phyloP scores from a whole-genome alignment of 1,284 basidiomycete species.

The Naganishia albida region DNA sequence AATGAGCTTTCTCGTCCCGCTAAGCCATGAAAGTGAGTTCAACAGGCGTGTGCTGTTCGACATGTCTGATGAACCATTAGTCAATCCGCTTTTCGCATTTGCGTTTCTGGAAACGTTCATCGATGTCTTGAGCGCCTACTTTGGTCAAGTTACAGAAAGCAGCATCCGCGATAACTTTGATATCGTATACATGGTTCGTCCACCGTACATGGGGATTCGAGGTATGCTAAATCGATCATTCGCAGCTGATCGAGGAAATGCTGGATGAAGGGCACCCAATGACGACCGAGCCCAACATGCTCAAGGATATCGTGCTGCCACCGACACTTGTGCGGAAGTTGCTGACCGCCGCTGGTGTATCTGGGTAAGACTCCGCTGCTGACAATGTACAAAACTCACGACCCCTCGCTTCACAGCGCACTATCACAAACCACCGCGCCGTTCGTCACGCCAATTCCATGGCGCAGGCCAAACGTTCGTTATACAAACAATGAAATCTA shows the following conservation, averaged over 20 bases:
- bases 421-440: constrained; percentile 61
- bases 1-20: constrained; percentile 73
- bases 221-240: constrained; percentile 5
- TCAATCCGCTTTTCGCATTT: constrained; percentile 86
- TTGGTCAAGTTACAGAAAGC: constrained; percentile 70
- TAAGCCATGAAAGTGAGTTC: constrained; percentile 60
- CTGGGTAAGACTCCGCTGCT: constrained; percentile 52
- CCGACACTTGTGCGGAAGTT: constrained; percentile 81
- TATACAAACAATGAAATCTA: constrained; percentile 92
- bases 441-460: constrained; percentile 90
- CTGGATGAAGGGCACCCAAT: constrained; percentile 90
- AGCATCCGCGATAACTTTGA: constrained; percentile 92
- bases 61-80: constrained; percentile 53
- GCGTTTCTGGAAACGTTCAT: constrained; percentile 83
- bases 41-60: too few species aligned
- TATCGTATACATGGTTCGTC: constrained; percentile 79
- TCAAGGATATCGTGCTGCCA: constrained; percentile 88
- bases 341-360: constrained; percentile 63
- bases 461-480: constrained; percentile 80
- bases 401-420: neutral
- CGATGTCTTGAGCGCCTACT: constrained; percentile 81
- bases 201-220: neutral
- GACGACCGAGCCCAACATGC: constrained; percentile 87
- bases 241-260: constrained; percentile 88
- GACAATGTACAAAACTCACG: constrained; percentile 32